These are phyloP conservation scores for Cyclanthera cordifolia DNA, from an alignment of 306 rosid species.

Conservation along the genomic window DNA sequence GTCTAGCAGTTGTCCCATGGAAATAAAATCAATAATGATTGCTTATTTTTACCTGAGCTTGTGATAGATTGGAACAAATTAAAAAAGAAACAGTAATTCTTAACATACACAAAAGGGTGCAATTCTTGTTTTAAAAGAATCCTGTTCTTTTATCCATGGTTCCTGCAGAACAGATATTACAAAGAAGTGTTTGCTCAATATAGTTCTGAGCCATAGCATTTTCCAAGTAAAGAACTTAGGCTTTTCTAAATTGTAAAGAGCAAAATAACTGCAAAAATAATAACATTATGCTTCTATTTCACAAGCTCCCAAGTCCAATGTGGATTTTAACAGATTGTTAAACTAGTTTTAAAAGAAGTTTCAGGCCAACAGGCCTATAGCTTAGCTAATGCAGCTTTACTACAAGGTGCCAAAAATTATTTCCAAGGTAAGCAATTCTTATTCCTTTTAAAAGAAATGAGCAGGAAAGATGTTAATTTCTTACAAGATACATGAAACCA, in stretches of 20 bases:
- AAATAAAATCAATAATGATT: no score
- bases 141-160: background rate
- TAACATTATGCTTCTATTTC: background rate
- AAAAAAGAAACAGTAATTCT: no score
- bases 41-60: background rate
- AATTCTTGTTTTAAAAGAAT: background rate
- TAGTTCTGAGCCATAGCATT: background rate
- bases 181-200: background rate
- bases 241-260: background rate
- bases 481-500: background rate
- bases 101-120: background rate
- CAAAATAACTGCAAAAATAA: background rate
- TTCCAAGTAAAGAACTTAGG: background rate
- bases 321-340: background rate
- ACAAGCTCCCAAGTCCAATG: background rate
- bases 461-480: background rate
- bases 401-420: constrained; percentile 2
- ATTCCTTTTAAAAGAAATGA: background rate
- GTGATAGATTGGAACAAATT: background rate
- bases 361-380: background rate
- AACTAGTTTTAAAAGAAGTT: background rate
- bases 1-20: no score
- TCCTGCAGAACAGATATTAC: background rate
- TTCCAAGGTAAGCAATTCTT: constrained; percentile 9
- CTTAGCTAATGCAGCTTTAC: background rate